These are phyloP conservation scores for Gelatoporia subvermispora DNA, from an alignment of 768 basidiomycete genomes.

Conservation along the genomic window DNA sequence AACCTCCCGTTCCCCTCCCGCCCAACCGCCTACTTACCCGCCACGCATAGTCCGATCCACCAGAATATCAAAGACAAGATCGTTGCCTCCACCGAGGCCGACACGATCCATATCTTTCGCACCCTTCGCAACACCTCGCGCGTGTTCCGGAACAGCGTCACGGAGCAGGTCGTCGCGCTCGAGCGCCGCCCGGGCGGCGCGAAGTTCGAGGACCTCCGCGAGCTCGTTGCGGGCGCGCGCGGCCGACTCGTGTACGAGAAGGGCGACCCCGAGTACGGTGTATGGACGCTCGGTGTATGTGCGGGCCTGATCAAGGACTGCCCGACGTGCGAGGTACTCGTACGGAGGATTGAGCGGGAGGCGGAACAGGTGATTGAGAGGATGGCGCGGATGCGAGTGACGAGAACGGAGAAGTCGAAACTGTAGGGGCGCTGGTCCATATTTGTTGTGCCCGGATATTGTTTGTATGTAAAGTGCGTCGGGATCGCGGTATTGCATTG, in stretches of 20 bases:
- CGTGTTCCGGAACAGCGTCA: constrained; percentile 83
- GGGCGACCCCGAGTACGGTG: constrained; percentile 83
- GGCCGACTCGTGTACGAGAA: constrained; percentile 73
- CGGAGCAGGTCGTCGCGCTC: constrained; percentile 79
- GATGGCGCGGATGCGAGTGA: constrained; percentile 29
- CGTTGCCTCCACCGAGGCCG: constrained; percentile 73
- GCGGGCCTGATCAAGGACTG: constrained; percentile 79
- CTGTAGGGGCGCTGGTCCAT: constrained; percentile 2
- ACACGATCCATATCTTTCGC: constrained; percentile 88
- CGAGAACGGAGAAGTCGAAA: constrained; percentile 18
- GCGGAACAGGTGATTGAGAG: constrained; percentile 61
- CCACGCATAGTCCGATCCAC: constrained; percentile 66
- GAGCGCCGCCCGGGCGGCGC: constrained; percentile 80
- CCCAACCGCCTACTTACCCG: neutral
- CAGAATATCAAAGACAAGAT: constrained; percentile 89
- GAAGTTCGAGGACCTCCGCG: constrained; percentile 79
- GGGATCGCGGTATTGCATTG: too few relatives aligned
- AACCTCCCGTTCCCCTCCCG: neutral
- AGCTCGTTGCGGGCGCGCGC: constrained; percentile 69
- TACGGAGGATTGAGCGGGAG: constrained; percentile 68
- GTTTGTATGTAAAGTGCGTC: too few relatives aligned
- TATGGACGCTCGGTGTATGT: constrained; percentile 71
- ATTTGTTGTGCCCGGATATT: too few relatives aligned
- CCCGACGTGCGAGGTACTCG: constrained; percentile 71
- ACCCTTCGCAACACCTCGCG: constrained; percentile 79